Base-by-base conservation (phyloP, 2,329 filamentous ascomycete species). In the Alternaria burnsii region DNA sequence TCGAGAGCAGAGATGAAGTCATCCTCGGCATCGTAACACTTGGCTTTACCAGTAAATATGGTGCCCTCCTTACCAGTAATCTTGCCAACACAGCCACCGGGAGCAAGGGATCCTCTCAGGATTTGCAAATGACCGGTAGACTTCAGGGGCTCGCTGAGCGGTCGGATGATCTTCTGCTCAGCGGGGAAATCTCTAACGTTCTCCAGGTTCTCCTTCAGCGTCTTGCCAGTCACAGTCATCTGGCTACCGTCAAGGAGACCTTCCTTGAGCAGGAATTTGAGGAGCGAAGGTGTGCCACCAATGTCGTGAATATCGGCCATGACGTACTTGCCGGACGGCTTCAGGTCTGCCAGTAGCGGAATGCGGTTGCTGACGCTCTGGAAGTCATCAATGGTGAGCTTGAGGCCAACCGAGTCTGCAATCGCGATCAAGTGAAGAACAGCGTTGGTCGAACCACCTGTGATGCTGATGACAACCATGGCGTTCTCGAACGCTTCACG, bases 51-150 rank as follows among this genome's bases (percentile, higher is more conserved):
- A 2, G 82, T 86, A 78, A 92, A 92, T 9, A 80, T 72, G 12
- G 86, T 84, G 22, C 90, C 90, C 79, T 92, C 90, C 78, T 92
- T 92, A 43, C 90, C 90, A 3, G 90, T 92, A 75, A 92, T 92
- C 80, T 92, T 92, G 46, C 89, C 90, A 1, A 92, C 90, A 62
- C 84, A 86, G 51, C 90, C 90, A 57, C 87, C 89, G 0, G 90
- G 90, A 3, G 90, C 89, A 38, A 92, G 83, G 18, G 85, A 88
- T 30, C 90, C 90, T 51, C 88, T 85, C 7, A 92, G 83, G 68
- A 92, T 92, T 79, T 91, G 89, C 66, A 92, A 87, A 73, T 92
- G 90, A 38, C 90, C 90, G 1, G 89, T 90, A 42, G 80, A 65
- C 77, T 92, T 92, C 79, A 92, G 89, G 2, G 90, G 90, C 69